These are phyloP conservation scores for Phoenix roebelenii DNA, from an alignment of 176 grass and related monocot species.

Conservation along the genomic window DNA sequence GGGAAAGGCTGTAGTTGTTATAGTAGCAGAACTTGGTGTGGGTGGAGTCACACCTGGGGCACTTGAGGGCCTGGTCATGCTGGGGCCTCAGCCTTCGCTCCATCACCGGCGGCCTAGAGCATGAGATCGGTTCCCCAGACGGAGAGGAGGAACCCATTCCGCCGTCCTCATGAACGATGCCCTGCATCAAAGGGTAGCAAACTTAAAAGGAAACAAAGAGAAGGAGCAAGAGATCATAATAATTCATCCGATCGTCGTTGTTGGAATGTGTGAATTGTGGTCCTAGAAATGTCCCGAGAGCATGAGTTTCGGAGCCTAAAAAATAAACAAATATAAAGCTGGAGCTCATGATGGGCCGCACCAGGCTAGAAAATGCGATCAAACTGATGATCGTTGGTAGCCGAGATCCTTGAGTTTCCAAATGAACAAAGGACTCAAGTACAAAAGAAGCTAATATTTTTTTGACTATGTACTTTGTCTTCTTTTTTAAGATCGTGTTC, in stretches of 20 bases:
- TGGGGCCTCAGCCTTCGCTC: slow-evolving; percentile 63
- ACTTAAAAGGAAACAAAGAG: background rate
- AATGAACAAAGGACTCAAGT: too few species aligned
- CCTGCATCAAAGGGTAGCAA: slow-evolving; percentile 36
- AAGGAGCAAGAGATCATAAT: slow-evolving; percentile 14
- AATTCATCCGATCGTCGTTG: slow-evolving; percentile 1
- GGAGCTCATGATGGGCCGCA: too few species aligned
- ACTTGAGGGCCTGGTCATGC: slow-evolving; percentile 87
- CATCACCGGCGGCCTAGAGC: slow-evolving; percentile 30
- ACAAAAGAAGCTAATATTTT: too few species aligned
- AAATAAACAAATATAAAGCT: background rate
- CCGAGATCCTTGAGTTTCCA: too few species aligned
- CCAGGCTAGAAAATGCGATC: too few species aligned
- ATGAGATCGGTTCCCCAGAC: slow-evolving; percentile 50
- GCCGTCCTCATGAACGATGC: slow-evolving; percentile 47
- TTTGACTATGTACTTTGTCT: too few species aligned
- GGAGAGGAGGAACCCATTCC: slow-evolving; percentile 64
- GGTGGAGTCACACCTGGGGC: slow-evolving; percentile 76
- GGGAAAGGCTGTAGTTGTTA: slow-evolving; percentile 97
- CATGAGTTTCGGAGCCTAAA: background rate
- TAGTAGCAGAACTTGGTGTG: slow-evolving; percentile 99
- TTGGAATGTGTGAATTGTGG: slow-evolving; percentile 27
- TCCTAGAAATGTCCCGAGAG: slow-evolving; percentile 5
- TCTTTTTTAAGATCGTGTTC: too few species aligned
- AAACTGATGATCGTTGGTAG: too few species aligned